These are phyloP conservation scores for Trichoderma sp. DNA, from an alignment of 2,329 filamentous ascomycete genomes.

Conservation along the genomic window DNA sequence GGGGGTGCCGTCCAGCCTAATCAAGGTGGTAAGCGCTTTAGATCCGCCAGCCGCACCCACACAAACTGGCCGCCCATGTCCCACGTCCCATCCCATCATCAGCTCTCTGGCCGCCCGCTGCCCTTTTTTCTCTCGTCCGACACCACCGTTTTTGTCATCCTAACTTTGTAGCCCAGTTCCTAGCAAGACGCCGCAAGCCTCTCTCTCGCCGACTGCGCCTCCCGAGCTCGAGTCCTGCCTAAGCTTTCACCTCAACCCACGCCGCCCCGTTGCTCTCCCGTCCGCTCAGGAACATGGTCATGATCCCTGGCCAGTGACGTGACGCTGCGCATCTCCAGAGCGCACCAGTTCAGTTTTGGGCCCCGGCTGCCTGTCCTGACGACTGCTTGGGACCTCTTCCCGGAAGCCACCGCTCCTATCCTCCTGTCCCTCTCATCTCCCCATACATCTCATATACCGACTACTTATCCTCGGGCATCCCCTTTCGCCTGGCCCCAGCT, in stretches of 20 bases:
- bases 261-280: conserved; percentile 10
- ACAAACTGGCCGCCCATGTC: conserved; percentile 5
- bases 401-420: conserved; percentile 5
- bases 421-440: neutral
- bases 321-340: conserved; percentile 26
- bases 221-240: conserved; percentile 1
- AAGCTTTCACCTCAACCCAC: conserved; percentile 4
- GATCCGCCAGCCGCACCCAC: conserved; percentile 19
- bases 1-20: conserved; percentile 18
- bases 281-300: conserved; percentile 33
- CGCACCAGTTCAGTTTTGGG: conserved; percentile 17
- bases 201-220: conserved; percentile 14
- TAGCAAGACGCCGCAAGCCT: conserved; percentile 15
- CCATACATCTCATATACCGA: conserved; percentile 3
- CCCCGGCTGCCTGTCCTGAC: conserved; percentile 18
- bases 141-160: conserved; percentile 12
- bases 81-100: conserved; percentile 18
- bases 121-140: conserved; percentile 12
- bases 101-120: conserved; percentile 18
- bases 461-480: conserved; percentile 25
- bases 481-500: conserved; percentile 2
- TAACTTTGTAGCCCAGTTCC: neutral
- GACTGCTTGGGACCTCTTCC: neutral
- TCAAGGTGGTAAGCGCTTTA: conserved; percentile 18
- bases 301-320: conserved; percentile 34